phyloP scores from a whole-genome alignment of 306 rosid genomes.

The Begonia fuchsioides region DNA sequence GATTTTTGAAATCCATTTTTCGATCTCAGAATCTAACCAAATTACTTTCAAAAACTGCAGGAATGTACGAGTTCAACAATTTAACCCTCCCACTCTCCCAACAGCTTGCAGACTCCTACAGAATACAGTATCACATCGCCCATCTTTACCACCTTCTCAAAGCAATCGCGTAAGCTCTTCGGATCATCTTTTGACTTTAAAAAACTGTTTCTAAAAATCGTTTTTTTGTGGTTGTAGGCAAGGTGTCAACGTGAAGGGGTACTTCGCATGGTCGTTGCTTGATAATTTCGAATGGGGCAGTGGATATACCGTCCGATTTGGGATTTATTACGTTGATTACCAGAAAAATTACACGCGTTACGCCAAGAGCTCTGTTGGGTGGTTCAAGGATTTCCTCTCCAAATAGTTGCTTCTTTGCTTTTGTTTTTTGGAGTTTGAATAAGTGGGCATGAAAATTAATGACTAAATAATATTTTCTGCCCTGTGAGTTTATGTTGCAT shows the following conservation, averaged over 20 bases:
- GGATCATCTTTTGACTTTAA: neutral
- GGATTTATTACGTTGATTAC: constrained; percentile 36
- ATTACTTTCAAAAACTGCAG: constrained; percentile 7
- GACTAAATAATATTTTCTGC: too few relatives aligned
- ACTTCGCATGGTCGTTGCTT: constrained; percentile 46
- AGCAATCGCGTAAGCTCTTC: constrained; percentile 30
- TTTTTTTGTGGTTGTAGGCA: constrained; percentile 1
- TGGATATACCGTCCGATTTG: constrained; percentile 30
- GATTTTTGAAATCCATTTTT: too few relatives aligned
- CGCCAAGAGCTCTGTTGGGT: constrained; percentile 28
- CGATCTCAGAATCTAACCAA: too few relatives aligned
- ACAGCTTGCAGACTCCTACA: constrained; percentile 25
- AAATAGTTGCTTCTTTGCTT: neutral
- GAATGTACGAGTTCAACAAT: constrained; percentile 33
- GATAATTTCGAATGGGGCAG: constrained; percentile 47
- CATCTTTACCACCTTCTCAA: constrained; percentile 33
- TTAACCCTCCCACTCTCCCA: constrained; percentile 18
- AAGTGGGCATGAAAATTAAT: too few relatives aligned
- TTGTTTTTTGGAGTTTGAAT: too few relatives aligned
- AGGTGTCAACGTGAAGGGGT: constrained; percentile 45
- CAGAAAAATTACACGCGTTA: constrained; percentile 24
- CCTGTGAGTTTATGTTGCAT: too few relatives aligned
- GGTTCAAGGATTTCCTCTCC: constrained; percentile 36
- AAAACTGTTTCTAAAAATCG: neutral
- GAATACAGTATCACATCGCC: constrained; percentile 27